phyloP scores from a whole-genome alignment of 345 rosid species.

The Balakata baccata region DNA sequence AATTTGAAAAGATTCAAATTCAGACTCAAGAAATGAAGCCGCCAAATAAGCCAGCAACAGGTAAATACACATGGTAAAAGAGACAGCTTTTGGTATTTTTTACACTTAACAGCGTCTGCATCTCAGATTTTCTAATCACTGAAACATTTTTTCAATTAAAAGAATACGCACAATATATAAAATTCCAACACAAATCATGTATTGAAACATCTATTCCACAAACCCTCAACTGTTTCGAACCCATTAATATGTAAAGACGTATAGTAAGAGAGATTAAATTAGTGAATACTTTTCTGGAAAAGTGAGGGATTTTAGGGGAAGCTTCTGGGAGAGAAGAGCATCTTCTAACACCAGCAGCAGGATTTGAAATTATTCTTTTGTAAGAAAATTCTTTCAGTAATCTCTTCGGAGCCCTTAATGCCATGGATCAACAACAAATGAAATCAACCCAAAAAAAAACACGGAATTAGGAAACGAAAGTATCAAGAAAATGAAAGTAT shows the following conservation, averaged over 20 bases:
- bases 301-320: constrained; percentile 69
- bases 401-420: constrained; percentile 43
- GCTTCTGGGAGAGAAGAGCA: constrained; percentile 34
- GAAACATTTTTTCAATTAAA: too few relatives aligned
- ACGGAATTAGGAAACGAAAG: too few relatives aligned
- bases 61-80: neutral
- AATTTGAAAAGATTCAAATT: neutral
- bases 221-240: too few relatives aligned
- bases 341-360: constrained; percentile 41
- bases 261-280: neutral
- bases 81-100: too few relatives aligned
- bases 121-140: neutral
- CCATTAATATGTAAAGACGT: neutral
- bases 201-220: too few relatives aligned
- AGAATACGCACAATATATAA: too few relatives aligned
- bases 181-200: neutral
- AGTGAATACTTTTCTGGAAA: constrained; percentile 56
- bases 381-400: constrained; percentile 38
- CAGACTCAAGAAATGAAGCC: neutral
- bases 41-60: neutral
- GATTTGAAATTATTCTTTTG: constrained; percentile 35
- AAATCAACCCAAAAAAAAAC: neutral
- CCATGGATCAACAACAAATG: constrained; percentile 36
- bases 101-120: neutral
- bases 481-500: too few relatives aligned